Percentiles rank a stretch among this genome's conserved stretches.
Evolutionary conservation across 495 filamentous ascomycete species (phyloP).

Genomic region (Neurospora sp.): DNA sequence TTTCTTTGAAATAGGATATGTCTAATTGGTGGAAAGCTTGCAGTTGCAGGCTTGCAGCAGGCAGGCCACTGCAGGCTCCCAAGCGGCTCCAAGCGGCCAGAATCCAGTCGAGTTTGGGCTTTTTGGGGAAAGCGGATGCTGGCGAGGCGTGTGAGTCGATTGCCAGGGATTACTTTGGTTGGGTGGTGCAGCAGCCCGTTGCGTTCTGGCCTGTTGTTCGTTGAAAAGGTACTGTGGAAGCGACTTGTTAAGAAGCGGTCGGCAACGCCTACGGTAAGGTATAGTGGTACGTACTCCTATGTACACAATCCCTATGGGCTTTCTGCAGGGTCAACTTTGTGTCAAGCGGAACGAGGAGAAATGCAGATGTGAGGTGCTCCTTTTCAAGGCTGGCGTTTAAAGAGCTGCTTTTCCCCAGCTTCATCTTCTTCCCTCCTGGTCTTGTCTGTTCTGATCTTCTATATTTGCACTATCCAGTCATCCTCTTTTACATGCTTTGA

Average conservation of each 20-base stretch:
- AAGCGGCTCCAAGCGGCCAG: not conserved
- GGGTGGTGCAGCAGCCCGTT: not conserved
- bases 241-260: not conserved
- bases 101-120: too few species aligned
- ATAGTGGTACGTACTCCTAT: not conserved
- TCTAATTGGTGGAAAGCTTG: conserved; percentile 11
- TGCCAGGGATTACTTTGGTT: not conserved
- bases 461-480: not conserved
- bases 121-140: not conserved
- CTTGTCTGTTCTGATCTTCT: not conserved
- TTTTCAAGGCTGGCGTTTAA: not conserved
- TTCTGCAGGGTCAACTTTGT: not conserved
- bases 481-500: too few species aligned
- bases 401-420: not conserved
- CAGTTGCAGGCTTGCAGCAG: not conserved
- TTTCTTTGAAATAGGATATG: conserved; percentile 13
- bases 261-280: not conserved
- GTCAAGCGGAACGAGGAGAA: not conserved
- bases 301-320: not conserved
- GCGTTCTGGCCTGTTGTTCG: not conserved
- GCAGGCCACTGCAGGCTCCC: too few species aligned
- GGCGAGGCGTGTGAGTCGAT: not conserved
- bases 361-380: not conserved
- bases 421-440: not conserved
- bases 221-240: not conserved